phyloP scores from a whole-genome alignment of 148 eudicot species.

The Camellia sinensis region DNA sequence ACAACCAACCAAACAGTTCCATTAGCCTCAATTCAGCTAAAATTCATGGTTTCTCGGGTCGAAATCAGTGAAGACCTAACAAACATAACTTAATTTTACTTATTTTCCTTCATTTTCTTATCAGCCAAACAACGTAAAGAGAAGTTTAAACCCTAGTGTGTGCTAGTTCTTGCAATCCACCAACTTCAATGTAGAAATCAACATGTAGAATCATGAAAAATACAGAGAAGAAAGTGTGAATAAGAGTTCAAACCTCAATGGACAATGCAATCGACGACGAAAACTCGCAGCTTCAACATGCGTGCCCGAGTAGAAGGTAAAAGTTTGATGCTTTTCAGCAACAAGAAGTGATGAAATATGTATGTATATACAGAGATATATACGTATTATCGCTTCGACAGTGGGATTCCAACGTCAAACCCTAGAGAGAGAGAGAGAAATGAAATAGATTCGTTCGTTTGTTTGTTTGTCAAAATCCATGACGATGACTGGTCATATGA shows the following conservation, averaged over 20 bases:
- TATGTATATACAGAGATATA: neutral
- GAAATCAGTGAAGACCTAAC: neutral
- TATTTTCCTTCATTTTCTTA: neutral
- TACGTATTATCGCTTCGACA: neutral
- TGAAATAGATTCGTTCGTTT: neutral
- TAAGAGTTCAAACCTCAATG: conserved; percentile 12
- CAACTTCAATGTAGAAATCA: neutral
- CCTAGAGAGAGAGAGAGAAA: conserved; percentile 9
- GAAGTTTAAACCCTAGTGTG: neutral
- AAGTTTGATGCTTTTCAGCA: neutral
- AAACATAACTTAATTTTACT: neutral
- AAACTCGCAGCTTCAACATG: neutral
- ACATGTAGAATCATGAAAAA: neutral
- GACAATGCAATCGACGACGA: conserved; percentile 7
- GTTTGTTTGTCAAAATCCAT: conserved; percentile 1
- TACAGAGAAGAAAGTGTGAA: neutral
- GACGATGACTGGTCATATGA: conserved; percentile 6
- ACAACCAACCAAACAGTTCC: neutral
- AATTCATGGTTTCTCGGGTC: neutral
- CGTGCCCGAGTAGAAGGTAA: neutral
- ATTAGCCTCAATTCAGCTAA: neutral
- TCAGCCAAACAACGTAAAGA: neutral
- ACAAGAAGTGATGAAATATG: neutral
- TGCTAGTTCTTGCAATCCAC: neutral
- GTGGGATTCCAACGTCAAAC: neutral